A percentile compares a stretch with the other conserved stretches of the same genome.
Evolutionary conservation across 148 eudicot genomes (phyloP).

Genomic region (Vaccinium macrocarpon): DNA sequence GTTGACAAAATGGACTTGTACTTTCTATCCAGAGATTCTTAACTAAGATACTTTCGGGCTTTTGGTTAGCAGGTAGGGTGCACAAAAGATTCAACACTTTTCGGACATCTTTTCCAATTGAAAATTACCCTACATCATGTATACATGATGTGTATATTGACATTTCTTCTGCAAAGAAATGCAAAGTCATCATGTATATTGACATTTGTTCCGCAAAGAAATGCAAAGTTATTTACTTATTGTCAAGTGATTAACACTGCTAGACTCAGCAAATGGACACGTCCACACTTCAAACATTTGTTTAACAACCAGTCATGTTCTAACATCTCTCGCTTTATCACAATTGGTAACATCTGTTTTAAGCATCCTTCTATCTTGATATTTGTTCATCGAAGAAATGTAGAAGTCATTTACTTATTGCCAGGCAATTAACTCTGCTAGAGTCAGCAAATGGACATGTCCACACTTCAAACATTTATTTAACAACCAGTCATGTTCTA

Average conservation of each 20-base stretch:
- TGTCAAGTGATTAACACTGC: not conserved
- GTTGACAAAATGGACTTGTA: no score
- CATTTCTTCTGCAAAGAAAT: no score
- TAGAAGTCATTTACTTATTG: not conserved
- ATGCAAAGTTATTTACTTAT: not conserved
- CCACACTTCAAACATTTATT: not conserved
- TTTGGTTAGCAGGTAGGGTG: not conserved
- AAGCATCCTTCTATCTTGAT: no score
- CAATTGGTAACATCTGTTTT: not conserved
- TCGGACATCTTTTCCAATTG: not conserved
- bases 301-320: not conserved
- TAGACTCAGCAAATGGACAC: not conserved
- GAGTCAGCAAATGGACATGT: not conserved
- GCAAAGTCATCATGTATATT: no score
- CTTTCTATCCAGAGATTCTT: no score
- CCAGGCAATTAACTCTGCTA: not conserved
- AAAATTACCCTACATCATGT: not conserved
- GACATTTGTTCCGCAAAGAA: not conserved
- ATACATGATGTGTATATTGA: not conserved
- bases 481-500: not conserved
- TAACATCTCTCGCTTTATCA: not conserved
- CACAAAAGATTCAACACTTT: not conserved
- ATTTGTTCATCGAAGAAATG: not conserved
- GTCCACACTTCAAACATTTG: not conserved
- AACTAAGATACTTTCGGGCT: not conserved